Evolutionary conservation across 768 basidiomycete genomes (phyloP).

Genomic region (Chalciporus pseudorubinellus): DNA sequence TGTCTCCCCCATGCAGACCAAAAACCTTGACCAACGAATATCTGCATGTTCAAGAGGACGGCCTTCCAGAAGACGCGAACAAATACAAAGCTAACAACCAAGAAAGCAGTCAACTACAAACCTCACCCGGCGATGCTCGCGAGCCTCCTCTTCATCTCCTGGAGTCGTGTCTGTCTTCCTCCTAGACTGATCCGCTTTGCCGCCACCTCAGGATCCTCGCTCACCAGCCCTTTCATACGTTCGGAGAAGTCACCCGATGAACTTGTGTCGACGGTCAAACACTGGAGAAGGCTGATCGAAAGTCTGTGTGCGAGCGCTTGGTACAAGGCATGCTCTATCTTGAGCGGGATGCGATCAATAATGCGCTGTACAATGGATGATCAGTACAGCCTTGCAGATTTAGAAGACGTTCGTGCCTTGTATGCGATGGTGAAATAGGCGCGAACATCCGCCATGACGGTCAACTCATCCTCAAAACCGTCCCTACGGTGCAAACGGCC

Average conservation of each 20-base stretch:
- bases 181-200: conserved; percentile 35
- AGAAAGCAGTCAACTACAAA: too few relatives aligned
- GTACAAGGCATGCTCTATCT: background rate
- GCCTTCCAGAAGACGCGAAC: too few relatives aligned
- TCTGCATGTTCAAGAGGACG: too few relatives aligned
- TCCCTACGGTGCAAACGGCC: conserved; percentile 24
- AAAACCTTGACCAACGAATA: too few relatives aligned
- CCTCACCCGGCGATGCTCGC: conserved; percentile 22
- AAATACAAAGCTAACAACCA: too few relatives aligned
- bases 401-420: conserved; percentile 37
- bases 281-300: conserved; percentile 35
- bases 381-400: too few relatives aligned
- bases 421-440: conserved; percentile 57
- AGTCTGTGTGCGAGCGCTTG: conserved; percentile 37
- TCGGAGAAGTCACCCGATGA: conserved; percentile 18
- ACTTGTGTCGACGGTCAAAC: conserved; percentile 25
- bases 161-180: conserved; percentile 35
- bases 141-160: conserved; percentile 40
- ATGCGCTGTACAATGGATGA: too few relatives aligned
- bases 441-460: conserved; percentile 53
- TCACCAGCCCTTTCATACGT: conserved; percentile 40
- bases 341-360: too few relatives aligned
- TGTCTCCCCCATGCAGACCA: too few relatives aligned
- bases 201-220: conserved; percentile 43
- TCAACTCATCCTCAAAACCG: conserved; percentile 41